Evolutionary conservation across 495 filamentous ascomycete species (phyloP).

Genomic region (Apodospora peruviana): DNA sequence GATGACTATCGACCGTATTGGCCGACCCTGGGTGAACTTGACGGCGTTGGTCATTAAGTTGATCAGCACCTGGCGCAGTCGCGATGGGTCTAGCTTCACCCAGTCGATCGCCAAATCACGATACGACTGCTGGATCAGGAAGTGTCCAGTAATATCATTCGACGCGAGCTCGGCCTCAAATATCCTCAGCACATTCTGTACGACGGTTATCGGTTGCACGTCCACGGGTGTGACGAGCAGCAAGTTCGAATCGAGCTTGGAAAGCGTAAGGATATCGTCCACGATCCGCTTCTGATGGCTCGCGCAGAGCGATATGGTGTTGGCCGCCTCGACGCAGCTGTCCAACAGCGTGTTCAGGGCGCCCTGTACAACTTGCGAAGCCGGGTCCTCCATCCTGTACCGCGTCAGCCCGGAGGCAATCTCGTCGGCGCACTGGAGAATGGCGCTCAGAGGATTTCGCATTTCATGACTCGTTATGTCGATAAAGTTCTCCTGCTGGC

Average conservation of each 20-base stretch:
- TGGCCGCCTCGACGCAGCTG: conserved; percentile 66
- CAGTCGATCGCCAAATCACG: conserved; percentile 59
- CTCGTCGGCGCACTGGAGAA: conserved; percentile 77
- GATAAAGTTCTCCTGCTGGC: conserved; percentile 78
- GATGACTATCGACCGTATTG: conserved; percentile 59
- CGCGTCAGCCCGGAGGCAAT: conserved; percentile 52
- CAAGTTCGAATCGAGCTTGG: conserved; percentile 79
- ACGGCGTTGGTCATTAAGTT: conserved; percentile 78
- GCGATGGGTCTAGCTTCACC: conserved; percentile 72
- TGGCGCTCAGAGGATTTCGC: conserved; percentile 76
- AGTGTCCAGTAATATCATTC: conserved; percentile 65
- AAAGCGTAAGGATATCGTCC: conserved; percentile 76
- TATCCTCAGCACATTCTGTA: conserved; percentile 69
- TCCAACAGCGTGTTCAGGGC: conserved; percentile 32
- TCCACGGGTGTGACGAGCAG: conserved; percentile 70
- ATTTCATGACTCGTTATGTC: conserved; percentile 88
- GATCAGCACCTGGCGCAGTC: conserved; percentile 73
- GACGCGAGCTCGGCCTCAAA: conserved; percentile 73
- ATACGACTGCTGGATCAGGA: conserved; percentile 62
- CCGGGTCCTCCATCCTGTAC: conserved; percentile 22
- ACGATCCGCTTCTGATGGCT: conserved; percentile 75
- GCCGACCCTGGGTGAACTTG: conserved; percentile 64
- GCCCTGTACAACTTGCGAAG: conserved; percentile 6
- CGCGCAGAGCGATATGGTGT: conserved; percentile 77
- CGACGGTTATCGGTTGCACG: conserved; percentile 62